Percentiles rank a stretch among this genome's conserved stretches.
phyloP scores from a whole-genome alignment of 139 green algal genomes.

The Chlorokybus atmophyticus region DNA sequence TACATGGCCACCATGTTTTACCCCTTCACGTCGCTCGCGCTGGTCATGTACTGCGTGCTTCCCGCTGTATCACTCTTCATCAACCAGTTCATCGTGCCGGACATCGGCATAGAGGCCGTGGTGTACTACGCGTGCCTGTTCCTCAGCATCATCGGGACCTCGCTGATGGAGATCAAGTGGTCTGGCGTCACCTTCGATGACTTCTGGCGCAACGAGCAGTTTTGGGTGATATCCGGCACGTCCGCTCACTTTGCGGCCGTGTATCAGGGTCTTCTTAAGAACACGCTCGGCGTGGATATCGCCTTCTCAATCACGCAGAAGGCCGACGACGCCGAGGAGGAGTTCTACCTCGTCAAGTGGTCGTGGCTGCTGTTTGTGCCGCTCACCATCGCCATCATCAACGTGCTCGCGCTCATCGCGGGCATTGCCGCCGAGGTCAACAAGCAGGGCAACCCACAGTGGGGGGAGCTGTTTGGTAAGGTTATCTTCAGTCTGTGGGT shows the following conservation, averaged over 20 bases:
- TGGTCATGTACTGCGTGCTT: slow-evolving; percentile 21
- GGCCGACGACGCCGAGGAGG: slow-evolving; percentile 15
- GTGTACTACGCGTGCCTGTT: slow-evolving; percentile 12
- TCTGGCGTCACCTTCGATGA: slow-evolving; percentile 18
- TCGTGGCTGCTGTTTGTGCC: slow-evolving; percentile 14
- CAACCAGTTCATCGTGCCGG: slow-evolving; percentile 22
- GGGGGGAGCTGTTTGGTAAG: too few species aligned
- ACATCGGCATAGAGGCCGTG: too few species aligned
- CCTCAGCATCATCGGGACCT: slow-evolving; percentile 6
- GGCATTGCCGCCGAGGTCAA: slow-evolving; percentile 6
- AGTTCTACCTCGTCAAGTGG: slow-evolving; percentile 25
- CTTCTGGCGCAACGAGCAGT: slow-evolving; percentile 27
- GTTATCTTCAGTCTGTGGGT: too few species aligned
- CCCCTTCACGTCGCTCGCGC: slow-evolving; percentile 19
- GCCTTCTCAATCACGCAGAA: slow-evolving; percentile 23
- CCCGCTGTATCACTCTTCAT: slow-evolving; percentile 16
- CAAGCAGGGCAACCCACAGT: not conserved
- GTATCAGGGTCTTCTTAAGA: slow-evolving; percentile 19
- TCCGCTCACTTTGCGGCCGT: slow-evolving; percentile 19
- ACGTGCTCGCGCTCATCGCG: slow-evolving; percentile 16
- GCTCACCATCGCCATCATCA: slow-evolving; percentile 16
- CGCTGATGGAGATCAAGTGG: slow-evolving; percentile 18
- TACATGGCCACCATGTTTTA: slow-evolving; percentile 24
- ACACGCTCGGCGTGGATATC: slow-evolving; percentile 18
- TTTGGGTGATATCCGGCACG: slow-evolving; percentile 23